Base-by-base conservation (phyloP, 2,329 filamentous ascomycete species). In the Phaeosphaeriaceae sp. region DNA sequence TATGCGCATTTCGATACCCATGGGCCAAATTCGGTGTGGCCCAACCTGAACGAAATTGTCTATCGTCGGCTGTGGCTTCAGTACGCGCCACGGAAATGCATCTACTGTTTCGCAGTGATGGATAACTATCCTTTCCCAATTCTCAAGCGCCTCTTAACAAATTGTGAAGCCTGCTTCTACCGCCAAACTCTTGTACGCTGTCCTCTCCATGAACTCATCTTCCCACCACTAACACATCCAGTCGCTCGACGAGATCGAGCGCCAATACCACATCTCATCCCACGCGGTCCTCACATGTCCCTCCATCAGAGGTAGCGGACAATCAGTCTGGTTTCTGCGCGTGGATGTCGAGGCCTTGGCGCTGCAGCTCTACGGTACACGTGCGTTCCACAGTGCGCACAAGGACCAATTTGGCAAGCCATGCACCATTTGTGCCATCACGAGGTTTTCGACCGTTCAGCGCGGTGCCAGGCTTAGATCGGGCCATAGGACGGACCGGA, bases 11-110 rank as follows among this genome's bases (percentile, higher is more conserved):
- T 65, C 41, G 70, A 72, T 46, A 56, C 53, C 17, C 50, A 65
- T 42, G 69, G 70, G 7, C 27, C 59, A 2, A 48, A 58, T 1
- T 60, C 62, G 11, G 70, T 71, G 3, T 66, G 72, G 49, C 72
- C 73, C 7, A 65, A 68, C 51, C 42, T 74, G 27, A 70, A 60
- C 45, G 27, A 33, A 19, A 73, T 74, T 17, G 66, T 75, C 11
- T 74, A 74, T 51, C 62, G 72, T 6, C 50, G 71, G 4, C 57
- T 75, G 13, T 75, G 71, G 70, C 67, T 75, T 20, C 70, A 75
- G 51, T 65, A 62, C 51, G 71, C 72, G 7, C 67, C 72, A 7
- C 58, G 72, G 7, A 48, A 33, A 20, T 75, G 73, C 45, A 61
- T 74, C 7, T 75, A 68, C 57, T 75, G 73, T 51, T 58, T 58